Conservation (phyloP, 2,329 filamentous ascomycete species). For the Penicillium aurantiogriseum region DNA sequence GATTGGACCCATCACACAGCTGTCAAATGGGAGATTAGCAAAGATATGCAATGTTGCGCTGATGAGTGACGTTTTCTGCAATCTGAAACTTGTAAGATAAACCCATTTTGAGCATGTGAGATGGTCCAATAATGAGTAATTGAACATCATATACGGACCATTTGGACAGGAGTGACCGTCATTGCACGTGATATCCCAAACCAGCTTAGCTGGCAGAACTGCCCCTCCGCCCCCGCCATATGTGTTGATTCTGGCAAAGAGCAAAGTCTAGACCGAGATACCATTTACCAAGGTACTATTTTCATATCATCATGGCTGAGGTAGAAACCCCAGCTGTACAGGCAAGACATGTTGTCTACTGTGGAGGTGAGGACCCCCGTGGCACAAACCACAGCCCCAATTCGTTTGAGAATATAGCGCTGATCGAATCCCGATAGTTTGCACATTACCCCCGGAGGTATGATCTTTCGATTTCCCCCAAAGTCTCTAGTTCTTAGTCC, state of each 20-base stretch:
- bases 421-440: constrained; percentile 49
- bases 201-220: constrained; percentile 8
- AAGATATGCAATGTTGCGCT: constrained; percentile 2
- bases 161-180: not conserved
- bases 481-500: not conserved
- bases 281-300: not conserved
- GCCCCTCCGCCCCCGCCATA: constrained; percentile 13
- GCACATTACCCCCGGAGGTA: constrained; percentile 67
- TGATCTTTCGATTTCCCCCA: constrained; percentile 23
- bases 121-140: not conserved
- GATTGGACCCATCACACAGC: not conserved
- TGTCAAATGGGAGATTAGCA: not conserved
- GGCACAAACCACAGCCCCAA: not conserved
- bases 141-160: not conserved
- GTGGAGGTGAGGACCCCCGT: constrained; percentile 52
- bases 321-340: constrained; percentile 34
- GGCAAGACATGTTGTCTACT: constrained; percentile 60
- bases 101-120: not conserved
- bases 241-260: constrained; percentile 2
- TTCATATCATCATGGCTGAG: constrained; percentile 4
- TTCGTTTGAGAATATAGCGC: not conserved
- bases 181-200: constrained; percentile 8
- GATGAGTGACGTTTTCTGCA: not conserved
- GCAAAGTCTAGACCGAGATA: constrained; percentile 1
- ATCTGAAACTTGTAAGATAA: no score